These are phyloP conservation scores for Piedraia hortae DNA, from an alignment of 2,329 filamentous ascomycete genomes.

Conservation along the genomic window DNA sequence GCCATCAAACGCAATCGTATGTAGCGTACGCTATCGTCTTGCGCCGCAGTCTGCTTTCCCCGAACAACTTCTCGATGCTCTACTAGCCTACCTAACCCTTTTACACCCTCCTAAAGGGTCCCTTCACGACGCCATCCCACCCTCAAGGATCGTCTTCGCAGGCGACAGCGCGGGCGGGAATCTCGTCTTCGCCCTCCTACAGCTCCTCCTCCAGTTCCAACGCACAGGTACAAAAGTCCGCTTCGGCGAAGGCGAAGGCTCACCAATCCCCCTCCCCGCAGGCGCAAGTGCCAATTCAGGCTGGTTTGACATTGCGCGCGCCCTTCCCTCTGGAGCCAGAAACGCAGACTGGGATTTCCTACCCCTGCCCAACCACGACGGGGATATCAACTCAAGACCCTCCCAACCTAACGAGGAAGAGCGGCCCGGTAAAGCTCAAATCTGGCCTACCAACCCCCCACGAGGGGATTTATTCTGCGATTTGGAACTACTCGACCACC, in stretches of 20 bases:
- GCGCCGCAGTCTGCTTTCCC: constrained; percentile 52
- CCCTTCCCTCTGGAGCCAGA: constrained; percentile 25
- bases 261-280: constrained; percentile 41
- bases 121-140: constrained; percentile 34
- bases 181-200: constrained; percentile 36
- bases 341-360: constrained; percentile 38
- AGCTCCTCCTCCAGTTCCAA: constrained; percentile 37
- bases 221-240: constrained; percentile 19
- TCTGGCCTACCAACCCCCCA: constrained; percentile 20
- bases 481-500: constrained; percentile 26
- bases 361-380: constrained; percentile 15
- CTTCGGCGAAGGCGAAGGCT: constrained; percentile 32
- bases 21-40: constrained; percentile 47
- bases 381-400: constrained; percentile 7
- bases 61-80: constrained; percentile 40
- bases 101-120: constrained; percentile 43
- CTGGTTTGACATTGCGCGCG: constrained; percentile 44
- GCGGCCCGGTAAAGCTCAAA: constrained; percentile 21
- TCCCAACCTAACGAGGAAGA: too few species aligned
- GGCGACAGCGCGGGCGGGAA: constrained; percentile 58
- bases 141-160: constrained; percentile 39
- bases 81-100: constrained; percentile 44
- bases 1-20: constrained; percentile 36
- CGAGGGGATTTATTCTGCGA: constrained; percentile 22
- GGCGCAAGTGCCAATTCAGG: constrained; percentile 35